phyloP scores from a whole-genome alignment of 805 yeast genomes.

The Nakazawaea peltata region DNA sequence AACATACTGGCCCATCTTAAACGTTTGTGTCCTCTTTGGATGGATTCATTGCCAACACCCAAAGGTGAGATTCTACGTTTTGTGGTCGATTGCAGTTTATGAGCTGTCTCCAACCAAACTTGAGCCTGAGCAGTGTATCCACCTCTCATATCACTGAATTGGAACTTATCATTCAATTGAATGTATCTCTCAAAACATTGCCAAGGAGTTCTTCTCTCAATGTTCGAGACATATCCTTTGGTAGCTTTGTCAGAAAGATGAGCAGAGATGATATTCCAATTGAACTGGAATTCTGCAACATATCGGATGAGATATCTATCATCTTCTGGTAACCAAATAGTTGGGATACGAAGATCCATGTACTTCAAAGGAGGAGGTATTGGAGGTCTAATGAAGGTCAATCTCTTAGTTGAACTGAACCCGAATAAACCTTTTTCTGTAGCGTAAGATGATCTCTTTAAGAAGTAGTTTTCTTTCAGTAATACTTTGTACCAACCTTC shows the following conservation, averaged over 20 bases:
- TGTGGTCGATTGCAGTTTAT: conserved; percentile 79
- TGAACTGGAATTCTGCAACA: conserved; percentile 80
- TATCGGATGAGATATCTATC: conserved; percentile 73
- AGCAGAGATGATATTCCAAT: conserved; percentile 89
- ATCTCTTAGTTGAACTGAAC: conserved; percentile 40
- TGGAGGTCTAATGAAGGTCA: conserved; percentile 75
- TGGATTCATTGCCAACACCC: conserved; percentile 89
- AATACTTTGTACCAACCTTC: conserved; percentile 51
- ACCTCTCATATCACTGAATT: conserved; percentile 82
- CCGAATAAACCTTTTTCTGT: conserved; percentile 53
- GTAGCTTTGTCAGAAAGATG: conserved; percentile 63
- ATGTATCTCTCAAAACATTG: conserved; percentile 96
- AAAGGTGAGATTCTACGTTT: conserved; percentile 85
- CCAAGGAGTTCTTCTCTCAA: conserved; percentile 97
- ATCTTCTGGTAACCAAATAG: conserved; percentile 95
- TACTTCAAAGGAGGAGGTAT: conserved; percentile 81
- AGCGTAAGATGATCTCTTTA: conserved; percentile 25
- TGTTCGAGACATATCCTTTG: conserved; percentile 70
- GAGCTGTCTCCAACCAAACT: conserved; percentile 88
- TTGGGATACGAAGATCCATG: conserved; percentile 78
- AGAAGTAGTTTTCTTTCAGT: conserved; percentile 37
- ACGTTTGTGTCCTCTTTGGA: conserved; percentile 87
- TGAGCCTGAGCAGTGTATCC: conserved; percentile 76
- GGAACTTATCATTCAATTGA: conserved; percentile 85
- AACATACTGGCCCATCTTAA: conserved; percentile 96